Percentiles rank a stretch among this genome's conserved stretches.
Evolutionary conservation across 805 yeast species (phyloP).

Genomic region (Tetrapisispora pingtungensis): DNA sequence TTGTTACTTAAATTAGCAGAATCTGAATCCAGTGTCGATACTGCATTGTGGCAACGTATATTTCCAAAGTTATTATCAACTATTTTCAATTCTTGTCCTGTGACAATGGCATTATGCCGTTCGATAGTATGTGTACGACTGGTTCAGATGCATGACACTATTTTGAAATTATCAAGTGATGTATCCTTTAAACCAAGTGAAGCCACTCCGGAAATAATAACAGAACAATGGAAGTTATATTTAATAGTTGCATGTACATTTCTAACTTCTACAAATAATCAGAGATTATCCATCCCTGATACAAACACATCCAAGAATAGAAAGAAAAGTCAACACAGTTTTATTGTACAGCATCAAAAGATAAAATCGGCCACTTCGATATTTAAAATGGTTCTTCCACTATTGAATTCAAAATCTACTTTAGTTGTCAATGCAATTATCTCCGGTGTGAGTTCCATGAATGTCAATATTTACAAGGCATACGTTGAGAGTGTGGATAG

Average conservation of each 20-base stretch:
- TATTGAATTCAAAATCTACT: constrained; percentile 59
- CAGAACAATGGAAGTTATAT: constrained; percentile 83
- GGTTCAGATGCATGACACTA: constrained; percentile 72
- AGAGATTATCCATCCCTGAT: constrained; percentile 56
- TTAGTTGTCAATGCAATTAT: constrained; percentile 77
- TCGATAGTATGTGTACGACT: constrained; percentile 81
- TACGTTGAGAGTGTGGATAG: constrained; percentile 67
- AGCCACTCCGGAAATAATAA: constrained; percentile 56
- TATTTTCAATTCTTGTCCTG: constrained; percentile 75
- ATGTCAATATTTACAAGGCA: constrained; percentile 78
- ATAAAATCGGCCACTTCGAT: constrained; percentile 88
- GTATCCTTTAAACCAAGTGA: constrained; percentile 24
- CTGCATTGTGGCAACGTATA: constrained; percentile 89
- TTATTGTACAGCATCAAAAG: constrained; percentile 78
- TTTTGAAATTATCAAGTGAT: constrained; percentile 45
- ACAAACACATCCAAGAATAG: constrained; percentile 50
- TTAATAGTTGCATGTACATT: constrained; percentile 88
- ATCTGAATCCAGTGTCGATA: constrained; percentile 88
- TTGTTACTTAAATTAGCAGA: constrained; percentile 72
- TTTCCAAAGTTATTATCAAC: constrained; percentile 66
- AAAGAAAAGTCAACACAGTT: constrained; percentile 67
- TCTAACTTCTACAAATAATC: constrained; percentile 80
- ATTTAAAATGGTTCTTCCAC: constrained; percentile 77
- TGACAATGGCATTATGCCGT: constrained; percentile 87
- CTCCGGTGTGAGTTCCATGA: constrained; percentile 80